phyloP scores from a whole-genome alignment of 345 rosid species.

The Psidium guajava region DNA sequence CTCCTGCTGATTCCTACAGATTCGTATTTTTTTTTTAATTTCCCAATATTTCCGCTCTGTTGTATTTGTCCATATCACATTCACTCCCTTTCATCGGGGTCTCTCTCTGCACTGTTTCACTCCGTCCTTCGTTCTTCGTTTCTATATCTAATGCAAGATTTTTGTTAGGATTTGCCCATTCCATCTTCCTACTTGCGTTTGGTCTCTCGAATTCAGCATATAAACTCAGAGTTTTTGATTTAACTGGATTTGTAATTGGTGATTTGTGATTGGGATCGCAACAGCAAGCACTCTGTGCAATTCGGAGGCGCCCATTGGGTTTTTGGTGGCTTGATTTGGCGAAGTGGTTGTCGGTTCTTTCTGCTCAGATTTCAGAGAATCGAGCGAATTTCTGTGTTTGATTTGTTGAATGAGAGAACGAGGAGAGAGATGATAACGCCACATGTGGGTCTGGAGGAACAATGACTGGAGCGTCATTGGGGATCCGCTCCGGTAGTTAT shows the following conservation, averaged over 20 bases:
- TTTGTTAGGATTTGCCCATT: neutral
- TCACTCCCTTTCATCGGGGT: neutral
- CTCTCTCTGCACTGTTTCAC: neutral
- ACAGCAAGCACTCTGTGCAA: constrained; percentile 3
- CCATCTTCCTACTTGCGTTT: neutral
- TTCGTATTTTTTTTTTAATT: neutral
- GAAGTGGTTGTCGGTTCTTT: constrained; percentile 3
- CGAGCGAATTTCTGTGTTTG: neutral
- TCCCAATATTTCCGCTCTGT: neutral
- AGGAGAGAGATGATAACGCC: constrained; percentile 28
- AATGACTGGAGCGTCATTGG: constrained; percentile 66
- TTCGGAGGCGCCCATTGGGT: constrained; percentile 3
- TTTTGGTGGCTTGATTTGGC: constrained; percentile 4
- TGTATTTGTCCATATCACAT: neutral
- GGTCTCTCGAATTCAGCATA: neutral
- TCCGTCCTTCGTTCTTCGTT: neutral
- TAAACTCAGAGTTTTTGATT: neutral
- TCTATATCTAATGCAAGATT: neutral
- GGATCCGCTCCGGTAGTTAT: constrained; percentile 79
- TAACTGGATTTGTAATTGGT: neutral
- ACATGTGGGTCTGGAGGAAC: constrained; percentile 10
- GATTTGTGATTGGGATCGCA: neutral
- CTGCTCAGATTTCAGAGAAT: neutral
- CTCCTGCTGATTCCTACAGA: neutral
- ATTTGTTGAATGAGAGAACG: neutral